These are phyloP conservation scores for Pichia ethanolica DNA, from an alignment of 805 yeast species.

Conservation along the genomic window DNA sequence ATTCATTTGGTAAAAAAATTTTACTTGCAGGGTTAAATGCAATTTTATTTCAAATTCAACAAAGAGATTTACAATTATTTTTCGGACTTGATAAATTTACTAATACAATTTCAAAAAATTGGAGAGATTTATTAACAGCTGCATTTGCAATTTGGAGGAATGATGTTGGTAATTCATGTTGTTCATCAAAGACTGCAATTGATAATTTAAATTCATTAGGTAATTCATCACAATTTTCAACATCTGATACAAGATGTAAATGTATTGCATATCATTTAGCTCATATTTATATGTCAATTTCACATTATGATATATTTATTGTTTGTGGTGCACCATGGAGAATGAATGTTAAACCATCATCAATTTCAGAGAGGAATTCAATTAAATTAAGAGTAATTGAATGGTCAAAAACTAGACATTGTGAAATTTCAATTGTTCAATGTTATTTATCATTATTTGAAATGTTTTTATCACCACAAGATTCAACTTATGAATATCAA, in stretches of 20 bases:
- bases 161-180: constrained; percentile 34
- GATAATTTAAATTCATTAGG: constrained; percentile 22
- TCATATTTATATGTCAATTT: constrained; percentile 61
- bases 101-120: constrained; percentile 33
- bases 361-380: constrained; percentile 38
- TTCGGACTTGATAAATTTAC: constrained; percentile 35
- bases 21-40: constrained; percentile 61
- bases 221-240: constrained; percentile 26
- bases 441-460: constrained; percentile 57
- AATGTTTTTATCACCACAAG: constrained; percentile 50
- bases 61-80: constrained; percentile 56
- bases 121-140: constrained; percentile 65
- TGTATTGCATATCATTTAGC: constrained; percentile 67
- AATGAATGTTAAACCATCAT: constrained; percentile 58
- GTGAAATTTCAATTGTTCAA: constrained; percentile 49
- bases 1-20: constrained; percentile 59
- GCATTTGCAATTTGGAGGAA: constrained; percentile 67
- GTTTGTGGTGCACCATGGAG: constrained; percentile 79
- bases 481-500: constrained; percentile 33
- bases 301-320: constrained; percentile 72
- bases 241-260: constrained; percentile 45
- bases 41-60: constrained; percentile 65
- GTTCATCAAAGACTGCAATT: constrained; percentile 28
- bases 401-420: constrained; percentile 44
- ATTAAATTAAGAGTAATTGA: constrained; percentile 43